Evolutionary conservation across 75 land plant genomes (phyloP).

Genomic region (Picea sitchensis): DNA sequence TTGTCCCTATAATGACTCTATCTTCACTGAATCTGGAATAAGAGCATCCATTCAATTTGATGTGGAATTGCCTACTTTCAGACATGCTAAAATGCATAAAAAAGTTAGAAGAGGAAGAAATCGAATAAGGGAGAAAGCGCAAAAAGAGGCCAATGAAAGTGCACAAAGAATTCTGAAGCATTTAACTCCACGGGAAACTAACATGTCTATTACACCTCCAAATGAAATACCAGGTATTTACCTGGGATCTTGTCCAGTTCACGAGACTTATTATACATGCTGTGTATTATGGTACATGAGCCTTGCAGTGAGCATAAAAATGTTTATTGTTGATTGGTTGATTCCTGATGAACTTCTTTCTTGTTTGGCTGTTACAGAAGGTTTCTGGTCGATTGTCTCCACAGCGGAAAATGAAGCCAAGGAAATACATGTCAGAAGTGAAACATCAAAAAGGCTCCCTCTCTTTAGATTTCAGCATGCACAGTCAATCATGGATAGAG

Average conservation of each 20-base stretch:
- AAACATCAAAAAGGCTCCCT: not conserved
- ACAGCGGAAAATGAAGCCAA: not conserved
- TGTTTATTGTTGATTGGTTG: not conserved
- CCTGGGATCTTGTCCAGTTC: not conserved
- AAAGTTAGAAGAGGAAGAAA: not conserved
- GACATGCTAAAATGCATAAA: not conserved
- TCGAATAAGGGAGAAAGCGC: conserved; percentile 8
- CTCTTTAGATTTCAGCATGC: not conserved
- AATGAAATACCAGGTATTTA: conserved; percentile 7
- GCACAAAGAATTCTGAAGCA: conserved; percentile 9
- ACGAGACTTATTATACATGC: too few species aligned
- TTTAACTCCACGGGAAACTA: conserved; percentile 3
- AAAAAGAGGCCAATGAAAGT: conserved; percentile 10
- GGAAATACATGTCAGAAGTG: conserved; percentile 1
- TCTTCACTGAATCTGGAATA: conserved; percentile 9
- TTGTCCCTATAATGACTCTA: not conserved
- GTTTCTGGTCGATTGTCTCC: not conserved
- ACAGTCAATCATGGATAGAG: not conserved
- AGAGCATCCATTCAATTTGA: not conserved
- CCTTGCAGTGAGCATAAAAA: not conserved
- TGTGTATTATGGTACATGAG: not conserved
- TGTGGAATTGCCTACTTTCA: not conserved
- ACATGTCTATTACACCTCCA: conserved; percentile 1
- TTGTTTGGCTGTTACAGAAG: conserved; percentile 5
- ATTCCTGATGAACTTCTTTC: not conserved